A percentile compares a stretch with the other conserved stretches of the same genome.
Conservation (phyloP, 1,139 yeast species). For the Candida tropicalis region DNA sequence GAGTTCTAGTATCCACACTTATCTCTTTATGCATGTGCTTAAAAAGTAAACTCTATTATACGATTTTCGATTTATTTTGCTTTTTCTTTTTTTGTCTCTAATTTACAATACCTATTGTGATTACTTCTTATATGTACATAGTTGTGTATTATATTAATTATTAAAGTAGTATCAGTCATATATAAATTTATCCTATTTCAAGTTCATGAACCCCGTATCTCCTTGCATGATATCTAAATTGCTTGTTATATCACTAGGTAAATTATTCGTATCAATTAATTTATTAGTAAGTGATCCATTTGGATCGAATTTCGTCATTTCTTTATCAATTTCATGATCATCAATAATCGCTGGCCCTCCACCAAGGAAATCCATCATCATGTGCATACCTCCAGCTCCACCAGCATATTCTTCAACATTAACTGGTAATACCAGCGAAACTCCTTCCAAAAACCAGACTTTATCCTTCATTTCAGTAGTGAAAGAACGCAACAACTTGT, state of each 20-base stretch:
- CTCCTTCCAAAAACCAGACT: slow-evolving; percentile 95
- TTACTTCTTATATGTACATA: too few relatives aligned
- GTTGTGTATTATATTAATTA: too few relatives aligned
- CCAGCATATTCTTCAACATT: slow-evolving; percentile 85
- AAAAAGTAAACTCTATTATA: too few relatives aligned
- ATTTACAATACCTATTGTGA: background rate
- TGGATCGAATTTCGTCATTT: slow-evolving; percentile 49
- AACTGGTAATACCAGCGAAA: slow-evolving; percentile 78
- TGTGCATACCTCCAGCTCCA: slow-evolving; percentile 84
- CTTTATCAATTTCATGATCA: slow-evolving; percentile 46
- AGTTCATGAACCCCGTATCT: slow-evolving; percentile 23
- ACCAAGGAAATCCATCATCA: slow-evolving; percentile 85
- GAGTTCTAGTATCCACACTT: too few relatives aligned
- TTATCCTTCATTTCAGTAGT: slow-evolving; percentile 85
- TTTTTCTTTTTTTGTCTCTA: too few relatives aligned
- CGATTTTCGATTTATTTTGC: too few relatives aligned
- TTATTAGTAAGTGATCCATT: slow-evolving; percentile 42
- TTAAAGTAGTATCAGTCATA: too few relatives aligned
- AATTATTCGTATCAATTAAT: slow-evolving; percentile 53
- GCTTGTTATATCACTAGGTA: slow-evolving; percentile 59
- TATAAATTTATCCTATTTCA: slow-evolving; percentile 12
- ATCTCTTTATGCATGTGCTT: background rate
- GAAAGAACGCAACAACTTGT: slow-evolving; percentile 75
- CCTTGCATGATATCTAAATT: slow-evolving; percentile 52
- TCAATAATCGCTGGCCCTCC: slow-evolving; percentile 62